Conservation (phyloP, 1,139 yeast species). For the Zygosaccharomyces sapae region DNA sequence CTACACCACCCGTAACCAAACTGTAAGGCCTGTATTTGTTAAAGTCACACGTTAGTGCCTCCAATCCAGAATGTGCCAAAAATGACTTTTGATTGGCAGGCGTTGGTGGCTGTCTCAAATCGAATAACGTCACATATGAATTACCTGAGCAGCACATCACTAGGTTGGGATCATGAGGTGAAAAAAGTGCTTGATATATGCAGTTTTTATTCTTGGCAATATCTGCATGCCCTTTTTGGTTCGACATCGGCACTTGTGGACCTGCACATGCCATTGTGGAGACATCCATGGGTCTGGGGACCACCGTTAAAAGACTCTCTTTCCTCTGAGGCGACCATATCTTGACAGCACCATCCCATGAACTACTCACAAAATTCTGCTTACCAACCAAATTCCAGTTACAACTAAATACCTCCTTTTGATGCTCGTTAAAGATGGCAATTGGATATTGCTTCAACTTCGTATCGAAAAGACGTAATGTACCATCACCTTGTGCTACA, state of each 20-base stretch:
- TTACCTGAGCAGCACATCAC: constrained; percentile 77
- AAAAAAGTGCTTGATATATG: constrained; percentile 73
- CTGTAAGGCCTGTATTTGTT: constrained; percentile 79
- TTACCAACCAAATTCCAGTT: constrained; percentile 86
- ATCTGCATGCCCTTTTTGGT: constrained; percentile 19
- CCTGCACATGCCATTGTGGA: constrained; percentile 12
- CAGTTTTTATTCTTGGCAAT: constrained; percentile 43
- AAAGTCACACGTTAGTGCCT: constrained; percentile 79
- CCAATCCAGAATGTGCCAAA: constrained; percentile 75
- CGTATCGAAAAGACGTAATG: constrained; percentile 74
- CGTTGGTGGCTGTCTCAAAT: constrained; percentile 63
- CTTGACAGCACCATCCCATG: constrained; percentile 91
- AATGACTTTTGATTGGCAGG: constrained; percentile 49
- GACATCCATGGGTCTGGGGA: constrained; percentile 35
- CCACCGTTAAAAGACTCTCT: constrained; percentile 57
- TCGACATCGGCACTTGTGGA: constrained; percentile 22
- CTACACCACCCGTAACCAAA: constrained; percentile 87
- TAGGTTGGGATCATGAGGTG: constrained; percentile 77
- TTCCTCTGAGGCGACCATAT: constrained; percentile 63
- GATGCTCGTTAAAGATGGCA: constrained; percentile 72
- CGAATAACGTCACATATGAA: constrained; percentile 79
- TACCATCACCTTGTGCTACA: constrained; percentile 87
- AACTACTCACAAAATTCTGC: constrained; percentile 62
- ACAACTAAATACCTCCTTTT: constrained; percentile 76
- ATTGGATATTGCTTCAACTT: constrained; percentile 68